Conservation (phyloP, 805 yeast species). For the Nakazawaea populi region DNA sequence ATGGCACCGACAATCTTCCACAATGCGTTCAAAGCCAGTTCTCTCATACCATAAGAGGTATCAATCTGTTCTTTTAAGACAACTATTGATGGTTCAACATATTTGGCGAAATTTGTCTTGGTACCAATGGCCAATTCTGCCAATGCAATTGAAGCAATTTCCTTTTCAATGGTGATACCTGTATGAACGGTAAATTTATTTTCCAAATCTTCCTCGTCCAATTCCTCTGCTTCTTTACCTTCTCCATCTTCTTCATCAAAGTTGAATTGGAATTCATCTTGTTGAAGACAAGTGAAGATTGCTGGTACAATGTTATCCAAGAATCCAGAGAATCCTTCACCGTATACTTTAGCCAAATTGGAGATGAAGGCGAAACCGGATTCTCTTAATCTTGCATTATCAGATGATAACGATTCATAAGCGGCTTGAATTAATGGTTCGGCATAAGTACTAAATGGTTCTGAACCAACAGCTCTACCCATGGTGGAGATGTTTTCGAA, state of each 20-base stretch:
- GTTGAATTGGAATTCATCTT: constrained; percentile 75
- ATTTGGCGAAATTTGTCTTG: constrained; percentile 71
- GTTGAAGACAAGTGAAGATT: constrained; percentile 76
- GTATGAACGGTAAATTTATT: constrained; percentile 84
- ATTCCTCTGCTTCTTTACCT: constrained; percentile 42
- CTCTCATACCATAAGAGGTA: constrained; percentile 88
- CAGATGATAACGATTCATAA: constrained; percentile 67
- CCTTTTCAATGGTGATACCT: constrained; percentile 93
- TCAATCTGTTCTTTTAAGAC: constrained; percentile 66
- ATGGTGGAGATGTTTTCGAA: constrained; percentile 91
- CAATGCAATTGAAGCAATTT: constrained; percentile 87
- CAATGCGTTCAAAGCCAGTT: constrained; percentile 72
- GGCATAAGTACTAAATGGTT: constrained; percentile 78
- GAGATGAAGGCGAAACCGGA: constrained; percentile 91
- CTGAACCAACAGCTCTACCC: constrained; percentile 96
- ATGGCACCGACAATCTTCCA: constrained; percentile 81
- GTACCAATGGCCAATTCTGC: constrained; percentile 88
- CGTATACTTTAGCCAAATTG: constrained; percentile 92
- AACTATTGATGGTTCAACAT: constrained; percentile 63
- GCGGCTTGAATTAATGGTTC: constrained; percentile 87
- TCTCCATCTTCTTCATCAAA: constrained; percentile 45
- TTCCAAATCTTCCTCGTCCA: constrained; percentile 57
- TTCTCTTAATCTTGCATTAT: constrained; percentile 84
- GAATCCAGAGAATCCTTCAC: constrained; percentile 82
- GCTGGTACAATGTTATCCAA: constrained; percentile 79